Evolutionary conservation across 306 rosid genomes (phyloP), one percentile per base, ranked within the genome.

Genomic region (Casuarina glauca): DNA sequence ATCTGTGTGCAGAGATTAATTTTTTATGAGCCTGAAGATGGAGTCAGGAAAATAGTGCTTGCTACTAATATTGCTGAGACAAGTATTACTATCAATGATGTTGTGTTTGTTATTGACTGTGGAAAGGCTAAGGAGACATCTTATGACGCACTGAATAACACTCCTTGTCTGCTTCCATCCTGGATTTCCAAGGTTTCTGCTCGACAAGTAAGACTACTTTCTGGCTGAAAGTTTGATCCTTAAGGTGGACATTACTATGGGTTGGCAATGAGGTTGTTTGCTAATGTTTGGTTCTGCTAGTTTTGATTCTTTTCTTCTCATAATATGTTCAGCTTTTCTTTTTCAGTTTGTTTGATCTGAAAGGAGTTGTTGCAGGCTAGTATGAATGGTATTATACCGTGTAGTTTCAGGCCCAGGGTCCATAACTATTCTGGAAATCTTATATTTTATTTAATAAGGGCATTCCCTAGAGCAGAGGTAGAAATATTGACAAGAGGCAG

Each of bases 41-140:
- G 97, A 83, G 91, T 89, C 68, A 87, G 97, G 88, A 96, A 96
- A 84, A 86, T 96, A 84, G 99, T 96, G 79, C 87, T 96, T 38
- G 91, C 99, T 55, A 96, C 99, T 68, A 96, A 96, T 87, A 96
- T 96, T 75, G 99, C 99, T 5, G 98, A 93, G 86, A 96, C 99
- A 7, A 96, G 99, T 82, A 93, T 96, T 74, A 96, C 99, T 11
- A 91, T 93, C 49, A 90, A 91, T 83, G 99, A 96, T 61, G 90
- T 96, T 73, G 99, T 93, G 73, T 93, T 87, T 83, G 98, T 96
- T 77, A 84, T 96, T 50, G 99, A 96, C 84, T 96, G 99, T 26
- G 99, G 99, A 79, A 96, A 96, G 89, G 98, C 99, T 41, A 96
- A 96, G 85, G 99, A 96, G 88, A 88, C 98, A 43, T 91, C 99